phyloP scores from a whole-genome alignment of 345 rosid genomes.

The Schrenkiella parvula region DNA sequence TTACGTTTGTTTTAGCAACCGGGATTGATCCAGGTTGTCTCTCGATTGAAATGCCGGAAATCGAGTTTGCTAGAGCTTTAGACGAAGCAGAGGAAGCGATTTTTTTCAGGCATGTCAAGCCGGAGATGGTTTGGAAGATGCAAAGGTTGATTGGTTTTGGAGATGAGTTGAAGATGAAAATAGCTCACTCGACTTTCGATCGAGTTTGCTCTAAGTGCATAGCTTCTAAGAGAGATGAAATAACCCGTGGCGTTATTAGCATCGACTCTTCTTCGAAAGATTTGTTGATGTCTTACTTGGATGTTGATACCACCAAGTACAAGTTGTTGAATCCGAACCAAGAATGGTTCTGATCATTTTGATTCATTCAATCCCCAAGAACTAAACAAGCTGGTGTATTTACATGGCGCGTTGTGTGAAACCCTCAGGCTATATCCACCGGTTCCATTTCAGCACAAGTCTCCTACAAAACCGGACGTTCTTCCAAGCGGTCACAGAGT shows the following conservation, averaged over 20 bases:
- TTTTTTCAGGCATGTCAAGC: slow-evolving; percentile 26
- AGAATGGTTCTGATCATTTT: not conserved
- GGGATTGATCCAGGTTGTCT: slow-evolving; percentile 40
- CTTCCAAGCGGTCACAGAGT: slow-evolving; percentile 34
- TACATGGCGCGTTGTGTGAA: slow-evolving; percentile 39
- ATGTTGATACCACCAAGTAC: slow-evolving; percentile 14
- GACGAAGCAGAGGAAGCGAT: slow-evolving; percentile 36
- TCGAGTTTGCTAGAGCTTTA: slow-evolving; percentile 30
- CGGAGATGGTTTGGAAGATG: slow-evolving; percentile 25
- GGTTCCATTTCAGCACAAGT: slow-evolving; percentile 29
- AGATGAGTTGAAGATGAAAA: slow-evolving; percentile 34
- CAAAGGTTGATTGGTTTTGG: slow-evolving; percentile 35
- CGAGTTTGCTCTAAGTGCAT: slow-evolving; percentile 19
- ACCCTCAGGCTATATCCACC: slow-evolving; percentile 31
- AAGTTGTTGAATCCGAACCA: slow-evolving; percentile 5
- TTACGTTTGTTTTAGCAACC: slow-evolving; percentile 36
- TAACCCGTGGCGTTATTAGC: not conserved
- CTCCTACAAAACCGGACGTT: slow-evolving; percentile 21
- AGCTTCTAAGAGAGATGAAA: slow-evolving; percentile 27
- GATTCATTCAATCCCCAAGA: slow-evolving; percentile 8
- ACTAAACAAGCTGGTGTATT: slow-evolving; percentile 32
- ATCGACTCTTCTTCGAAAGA: slow-evolving; percentile 7
- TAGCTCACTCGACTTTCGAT: slow-evolving; percentile 16
- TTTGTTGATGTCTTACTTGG: slow-evolving; percentile 27
- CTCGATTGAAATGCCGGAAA: slow-evolving; percentile 29